These are phyloP conservation scores for Tolypocladium tropicale DNA, from an alignment of 2,329 filamentous ascomycete genomes.

Conservation along the genomic window DNA sequence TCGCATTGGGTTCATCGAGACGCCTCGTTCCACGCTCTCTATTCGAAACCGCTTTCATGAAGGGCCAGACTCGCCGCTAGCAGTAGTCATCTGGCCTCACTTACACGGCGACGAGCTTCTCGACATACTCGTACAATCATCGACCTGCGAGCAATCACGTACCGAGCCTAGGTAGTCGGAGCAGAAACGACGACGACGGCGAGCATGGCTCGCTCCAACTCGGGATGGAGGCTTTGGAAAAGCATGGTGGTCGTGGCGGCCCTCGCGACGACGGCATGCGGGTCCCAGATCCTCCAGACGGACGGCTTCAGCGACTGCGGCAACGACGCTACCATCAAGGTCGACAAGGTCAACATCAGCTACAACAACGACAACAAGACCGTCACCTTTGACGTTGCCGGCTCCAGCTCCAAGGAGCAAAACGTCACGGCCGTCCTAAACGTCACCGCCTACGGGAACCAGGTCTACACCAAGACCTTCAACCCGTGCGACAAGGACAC, in stretches of 20 bases:
- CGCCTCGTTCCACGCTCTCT: not conserved
- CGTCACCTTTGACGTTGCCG: slow-evolving; percentile 73
- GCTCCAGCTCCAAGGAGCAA: slow-evolving; percentile 60
- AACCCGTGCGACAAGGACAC: slow-evolving; percentile 67
- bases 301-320: slow-evolving; percentile 68
- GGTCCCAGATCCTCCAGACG: slow-evolving; percentile 66
- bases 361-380: slow-evolving; percentile 68
- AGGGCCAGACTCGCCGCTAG: not conserved
- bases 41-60: not conserved
- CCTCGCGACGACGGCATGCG: slow-evolving; percentile 41
- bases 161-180: not conserved
- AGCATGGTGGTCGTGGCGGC: slow-evolving; percentile 23
- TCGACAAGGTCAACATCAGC: slow-evolving; percentile 64
- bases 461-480: slow-evolving; percentile 71
- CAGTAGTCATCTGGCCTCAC: not conserved
- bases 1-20: not conserved
- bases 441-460: slow-evolving; percentile 74
- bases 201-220: slow-evolving; percentile 21
- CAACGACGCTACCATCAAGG: slow-evolving; percentile 44
- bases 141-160: not conserved
- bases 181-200: not conserved
- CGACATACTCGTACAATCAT: not conserved
- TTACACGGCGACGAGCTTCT: not conserved
- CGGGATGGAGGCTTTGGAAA: slow-evolving; percentile 19
- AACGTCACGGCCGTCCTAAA: slow-evolving; percentile 70